A percentile compares a stretch with the other conserved stretches of the same genome.
These are phyloP conservation scores for Sporormia fimetaria DNA, from an alignment of 495 filamentous ascomycete species.

Conservation along the genomic window DNA sequence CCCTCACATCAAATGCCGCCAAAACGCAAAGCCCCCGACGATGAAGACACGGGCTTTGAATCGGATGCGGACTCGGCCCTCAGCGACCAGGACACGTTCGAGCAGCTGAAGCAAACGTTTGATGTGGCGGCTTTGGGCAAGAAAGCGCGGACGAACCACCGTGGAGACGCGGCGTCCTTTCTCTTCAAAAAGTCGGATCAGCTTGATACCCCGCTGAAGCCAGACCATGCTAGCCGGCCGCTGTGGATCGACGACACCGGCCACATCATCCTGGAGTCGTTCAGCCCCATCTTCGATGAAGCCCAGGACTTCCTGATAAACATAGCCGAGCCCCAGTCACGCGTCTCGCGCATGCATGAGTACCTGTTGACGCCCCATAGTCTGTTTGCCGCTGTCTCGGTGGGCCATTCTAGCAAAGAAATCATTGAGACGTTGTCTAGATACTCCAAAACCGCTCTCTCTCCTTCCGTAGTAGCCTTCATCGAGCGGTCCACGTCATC, in stretches of 20 bases:
- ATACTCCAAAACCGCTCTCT: conserved; percentile 75
- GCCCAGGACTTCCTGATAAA: conserved; percentile 93
- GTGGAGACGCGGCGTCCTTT: conserved; percentile 35
- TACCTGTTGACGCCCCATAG: conserved; percentile 86
- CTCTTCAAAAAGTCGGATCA: conserved; percentile 64
- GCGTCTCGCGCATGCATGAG: conserved; percentile 82
- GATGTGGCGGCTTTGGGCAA: conserved; percentile 41
- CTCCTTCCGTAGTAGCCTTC: conserved; percentile 63
- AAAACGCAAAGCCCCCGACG: conserved; percentile 68
- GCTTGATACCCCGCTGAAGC: conserved; percentile 67
- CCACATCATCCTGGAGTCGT: conserved; percentile 89
- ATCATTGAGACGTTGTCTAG: conserved; percentile 81
- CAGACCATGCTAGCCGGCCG: conserved; percentile 77
- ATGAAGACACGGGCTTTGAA: conserved; percentile 55
- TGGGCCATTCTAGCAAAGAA: conserved; percentile 75
- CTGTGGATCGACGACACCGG: conserved; percentile 82
- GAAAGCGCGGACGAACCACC: conserved; percentile 12
- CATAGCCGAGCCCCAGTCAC: conserved; percentile 83
- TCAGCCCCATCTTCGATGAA: conserved; percentile 69
- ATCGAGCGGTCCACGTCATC: conserved; percentile 76
- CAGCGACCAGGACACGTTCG: conserved; percentile 40
- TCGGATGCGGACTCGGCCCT: conserved; percentile 32
- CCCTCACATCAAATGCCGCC: conserved; percentile 46
- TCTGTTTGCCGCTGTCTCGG: conserved; percentile 87
- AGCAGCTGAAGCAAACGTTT: conserved; percentile 56